Percentiles rank a stretch among this genome's conserved stretches.
These are phyloP conservation scores for Amanita brunnescens DNA, from an alignment of 768 basidiomycete species.

Conservation along the genomic window DNA sequence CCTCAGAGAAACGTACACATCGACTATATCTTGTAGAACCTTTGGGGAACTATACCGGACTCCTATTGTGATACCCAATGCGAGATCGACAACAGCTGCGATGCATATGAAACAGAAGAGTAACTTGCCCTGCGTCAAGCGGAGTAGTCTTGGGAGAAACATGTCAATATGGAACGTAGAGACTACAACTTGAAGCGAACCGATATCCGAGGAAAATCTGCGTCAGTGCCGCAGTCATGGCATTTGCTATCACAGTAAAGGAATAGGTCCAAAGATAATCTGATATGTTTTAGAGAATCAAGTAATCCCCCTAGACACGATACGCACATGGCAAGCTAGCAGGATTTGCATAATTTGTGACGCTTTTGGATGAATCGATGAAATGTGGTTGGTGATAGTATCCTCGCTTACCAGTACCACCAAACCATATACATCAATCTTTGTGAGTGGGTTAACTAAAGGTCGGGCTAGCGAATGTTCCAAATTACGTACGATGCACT, in stretches of 20 bases:
- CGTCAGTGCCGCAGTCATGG: constrained; percentile 6
- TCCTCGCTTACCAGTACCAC: neutral
- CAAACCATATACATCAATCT: constrained; percentile 9
- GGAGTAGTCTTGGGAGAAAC: neutral
- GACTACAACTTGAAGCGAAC: too few relatives aligned
- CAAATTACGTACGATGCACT: constrained; percentile 10
- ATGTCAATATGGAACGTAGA: neutral
- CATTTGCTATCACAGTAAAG: constrained; percentile 9
- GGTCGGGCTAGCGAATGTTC: neutral
- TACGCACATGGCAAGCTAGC: constrained; percentile 4
- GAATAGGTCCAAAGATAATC: constrained; percentile 8
- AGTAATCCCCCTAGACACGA: neutral
- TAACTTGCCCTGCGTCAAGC: neutral
- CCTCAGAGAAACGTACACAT: neutral
- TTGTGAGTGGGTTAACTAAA: constrained; percentile 1
- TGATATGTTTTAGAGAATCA: neutral
- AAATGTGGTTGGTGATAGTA: neutral
- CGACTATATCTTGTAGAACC: neutral
- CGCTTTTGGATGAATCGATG: constrained; percentile 1
- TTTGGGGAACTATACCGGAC: neutral
- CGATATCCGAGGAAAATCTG: constrained; percentile 7
- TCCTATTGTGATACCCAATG: neutral
- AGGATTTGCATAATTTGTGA: constrained; percentile 11
- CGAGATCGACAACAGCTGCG: neutral
- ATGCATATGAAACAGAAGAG: neutral